phyloP scores from a whole-genome alignment of 2,329 filamentous ascomycete species.

The Alternaria infectoria region DNA sequence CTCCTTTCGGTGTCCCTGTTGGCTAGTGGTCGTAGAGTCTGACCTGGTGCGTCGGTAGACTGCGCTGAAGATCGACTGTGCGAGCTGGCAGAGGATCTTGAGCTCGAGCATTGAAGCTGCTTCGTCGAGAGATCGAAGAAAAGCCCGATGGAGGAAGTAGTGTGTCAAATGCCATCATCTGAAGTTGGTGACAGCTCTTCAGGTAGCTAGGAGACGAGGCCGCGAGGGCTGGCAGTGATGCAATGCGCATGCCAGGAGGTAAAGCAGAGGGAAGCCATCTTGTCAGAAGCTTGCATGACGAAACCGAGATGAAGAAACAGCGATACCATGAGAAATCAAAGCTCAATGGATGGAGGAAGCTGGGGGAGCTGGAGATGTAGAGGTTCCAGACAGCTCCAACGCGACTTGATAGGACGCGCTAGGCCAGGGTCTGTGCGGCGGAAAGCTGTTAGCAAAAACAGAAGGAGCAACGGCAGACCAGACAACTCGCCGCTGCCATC shows the following conservation, averaged over 20 bases:
- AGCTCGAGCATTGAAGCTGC: background rate
- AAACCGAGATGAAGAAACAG: background rate
- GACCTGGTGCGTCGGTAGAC: background rate
- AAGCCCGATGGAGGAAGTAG: background rate
- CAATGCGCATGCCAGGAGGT: background rate
- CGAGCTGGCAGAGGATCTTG: background rate
- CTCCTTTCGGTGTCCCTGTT: background rate
- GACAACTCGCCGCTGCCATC: slow-evolving; percentile 36
- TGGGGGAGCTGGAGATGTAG: slow-evolving; percentile 1
- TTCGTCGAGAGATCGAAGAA: background rate
- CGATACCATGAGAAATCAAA: background rate
- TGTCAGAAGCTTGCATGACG: background rate
- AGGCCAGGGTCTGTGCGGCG: slow-evolving; percentile 16
- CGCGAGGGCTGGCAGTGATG: background rate
- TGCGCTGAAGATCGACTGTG: background rate
- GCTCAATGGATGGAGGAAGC: background rate
- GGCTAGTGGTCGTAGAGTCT: background rate
- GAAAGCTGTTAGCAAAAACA: slow-evolving; percentile 41
- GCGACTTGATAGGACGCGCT: slow-evolving; percentile 30
- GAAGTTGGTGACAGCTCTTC: background rate
- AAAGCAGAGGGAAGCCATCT: background rate
- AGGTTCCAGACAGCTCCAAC: slow-evolving; percentile 18
- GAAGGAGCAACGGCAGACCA: slow-evolving; percentile 26
- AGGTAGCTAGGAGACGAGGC: background rate
- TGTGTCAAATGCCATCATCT: background rate